These are phyloP conservation scores for Moniliella sp. DNA, from an alignment of 1,284 basidiomycete genomes.

Conservation along the genomic window DNA sequence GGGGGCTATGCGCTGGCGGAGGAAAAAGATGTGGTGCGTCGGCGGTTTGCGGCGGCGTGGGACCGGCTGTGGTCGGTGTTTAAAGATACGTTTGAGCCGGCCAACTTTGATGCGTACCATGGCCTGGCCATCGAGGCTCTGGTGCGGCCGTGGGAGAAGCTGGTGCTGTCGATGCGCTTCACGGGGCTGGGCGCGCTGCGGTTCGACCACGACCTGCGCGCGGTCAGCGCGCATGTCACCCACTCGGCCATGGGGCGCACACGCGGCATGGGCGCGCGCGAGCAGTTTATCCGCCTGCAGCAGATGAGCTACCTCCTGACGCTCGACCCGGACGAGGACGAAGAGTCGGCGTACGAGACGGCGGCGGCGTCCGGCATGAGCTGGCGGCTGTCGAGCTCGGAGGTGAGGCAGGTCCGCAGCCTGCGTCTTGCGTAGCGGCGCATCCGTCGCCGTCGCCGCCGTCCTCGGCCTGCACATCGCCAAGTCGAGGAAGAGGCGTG, in stretches of 20 bases:
- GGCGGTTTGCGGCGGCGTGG: slow-evolving; percentile 67
- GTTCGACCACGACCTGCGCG: slow-evolving; percentile 76
- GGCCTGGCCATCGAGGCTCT: slow-evolving; percentile 61
- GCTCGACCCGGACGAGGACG: slow-evolving; percentile 41
- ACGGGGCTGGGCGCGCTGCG: slow-evolving; percentile 92
- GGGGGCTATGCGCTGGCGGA: slow-evolving; percentile 62
- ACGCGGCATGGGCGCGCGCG: slow-evolving; percentile 54
- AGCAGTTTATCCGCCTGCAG: slow-evolving; percentile 72
- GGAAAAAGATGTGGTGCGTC: slow-evolving; percentile 60
- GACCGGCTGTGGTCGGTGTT: slow-evolving; percentile 53
- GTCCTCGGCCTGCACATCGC: too few relatives aligned
- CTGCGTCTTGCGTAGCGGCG: too few relatives aligned
- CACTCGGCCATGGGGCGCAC: too few relatives aligned
- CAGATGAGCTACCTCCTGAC: slow-evolving; percentile 82
- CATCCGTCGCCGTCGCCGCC: too few relatives aligned
- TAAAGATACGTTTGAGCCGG: slow-evolving; percentile 54
- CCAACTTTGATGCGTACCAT: slow-evolving; percentile 67
- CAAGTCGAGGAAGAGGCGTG: too few relatives aligned
- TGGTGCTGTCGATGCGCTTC: slow-evolving; percentile 56
- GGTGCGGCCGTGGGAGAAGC: slow-evolving; percentile 78
- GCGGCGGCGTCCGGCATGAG: not conserved
- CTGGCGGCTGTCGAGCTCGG: not conserved
- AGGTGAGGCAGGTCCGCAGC: not conserved
- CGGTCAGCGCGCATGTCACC: slow-evolving; percentile 46
- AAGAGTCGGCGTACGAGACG: not conserved